Evolutionary conservation across 208 protist species (phyloP).

Genomic region (Porcisia hertigi): DNA sequence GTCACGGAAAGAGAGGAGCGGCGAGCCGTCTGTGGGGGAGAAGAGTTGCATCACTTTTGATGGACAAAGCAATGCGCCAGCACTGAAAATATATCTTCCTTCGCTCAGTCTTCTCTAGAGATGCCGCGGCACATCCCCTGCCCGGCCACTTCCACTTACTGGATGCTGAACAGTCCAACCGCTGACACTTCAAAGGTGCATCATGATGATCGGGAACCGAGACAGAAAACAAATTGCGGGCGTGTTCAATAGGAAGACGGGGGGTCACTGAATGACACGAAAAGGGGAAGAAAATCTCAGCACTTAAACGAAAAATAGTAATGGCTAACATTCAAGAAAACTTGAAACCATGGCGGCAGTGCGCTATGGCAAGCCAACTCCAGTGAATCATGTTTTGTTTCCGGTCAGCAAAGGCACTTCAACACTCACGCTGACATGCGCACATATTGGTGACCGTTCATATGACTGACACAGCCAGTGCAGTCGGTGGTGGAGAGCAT

Average conservation of each 20-base stretch:
- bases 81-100: not conserved
- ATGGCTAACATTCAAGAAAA: not conserved
- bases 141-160: not conserved
- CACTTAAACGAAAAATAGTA: slow-evolving; percentile 6
- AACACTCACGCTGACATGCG: not conserved
- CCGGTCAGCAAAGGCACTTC: not conserved
- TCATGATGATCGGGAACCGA: not conserved
- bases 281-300: not conserved
- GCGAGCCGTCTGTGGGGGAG: not conserved
- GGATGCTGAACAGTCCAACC: not conserved
- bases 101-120: not conserved
- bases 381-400: not conserved
- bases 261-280: not conserved
- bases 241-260: not conserved
- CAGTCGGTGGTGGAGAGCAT: not conserved
- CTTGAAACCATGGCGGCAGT: not conserved
- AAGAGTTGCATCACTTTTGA: not conserved
- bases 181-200: not conserved
- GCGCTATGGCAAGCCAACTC: not conserved
- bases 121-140: not conserved
- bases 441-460: not conserved
- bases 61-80: not conserved
- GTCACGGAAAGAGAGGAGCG: not conserved
- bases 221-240: not conserved
- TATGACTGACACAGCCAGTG: not conserved